Evolutionary conservation across 1,284 basidiomycete species (phyloP), one percentile per base, ranked within the genome.

Genomic region (Boletellus deceptivus): DNA sequence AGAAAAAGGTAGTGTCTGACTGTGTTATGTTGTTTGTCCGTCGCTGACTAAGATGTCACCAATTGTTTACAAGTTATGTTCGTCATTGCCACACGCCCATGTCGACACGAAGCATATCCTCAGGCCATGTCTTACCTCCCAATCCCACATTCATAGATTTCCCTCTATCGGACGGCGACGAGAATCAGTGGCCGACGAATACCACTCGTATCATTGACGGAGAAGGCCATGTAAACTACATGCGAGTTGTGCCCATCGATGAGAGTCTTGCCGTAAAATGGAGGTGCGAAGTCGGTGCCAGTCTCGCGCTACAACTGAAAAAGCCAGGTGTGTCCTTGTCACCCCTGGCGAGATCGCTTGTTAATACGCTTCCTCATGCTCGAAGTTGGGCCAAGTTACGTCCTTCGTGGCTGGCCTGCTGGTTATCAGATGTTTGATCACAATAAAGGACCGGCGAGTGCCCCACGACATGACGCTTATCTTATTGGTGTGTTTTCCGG

Each of bases 351-450:
- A 6, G 20, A 13, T 6, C 27, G 3, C 25, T 22, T 22, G 13
- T 46, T 46, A 17, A 55, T 41, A 37, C 38, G 25, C 24, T 38
- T 45, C 16, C 42, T 42, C 22, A 47, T 6, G 48, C 29, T 31
- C 29, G 34, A 35, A 88, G 86, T 64, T 34, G 79, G 75, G 2
- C 75, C 72, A 16, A 70, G 59, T 14, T 89, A 89, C 61, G 77
- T 86, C 22, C 70, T 92, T 34, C 78, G 76, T 53, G 60, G 67
- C 37, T 91, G 83, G 73, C 89, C 89, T 0, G 64, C 70, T 14
- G 78, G 80, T 16, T 92, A 92, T 68, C 70, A 73, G n/a, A 73
- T 91, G 65, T 90, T 71, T 58, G 83, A 87, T 60, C 89, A 92
- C 56, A 75, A 86, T 54, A 89, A 89, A 62, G 85, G 88, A 0